These are phyloP conservation scores for Lentinula lateritia DNA, from an alignment of 768 basidiomycete species.

Conservation along the genomic window DNA sequence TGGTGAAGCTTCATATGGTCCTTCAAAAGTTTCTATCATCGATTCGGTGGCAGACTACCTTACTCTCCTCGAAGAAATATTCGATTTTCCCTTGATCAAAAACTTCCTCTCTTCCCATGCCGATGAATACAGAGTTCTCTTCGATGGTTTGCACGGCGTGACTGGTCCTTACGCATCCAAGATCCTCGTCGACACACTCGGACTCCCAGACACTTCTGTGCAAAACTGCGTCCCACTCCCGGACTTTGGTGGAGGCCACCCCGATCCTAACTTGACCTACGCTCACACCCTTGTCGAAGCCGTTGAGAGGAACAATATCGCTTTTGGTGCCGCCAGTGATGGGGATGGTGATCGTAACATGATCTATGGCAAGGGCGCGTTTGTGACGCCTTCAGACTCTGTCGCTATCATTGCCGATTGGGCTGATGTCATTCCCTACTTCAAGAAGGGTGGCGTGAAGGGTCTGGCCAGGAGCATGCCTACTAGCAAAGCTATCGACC, in stretches of 20 bases:
- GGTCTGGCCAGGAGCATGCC: conserved; percentile 98
- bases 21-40: conserved; percentile 82
- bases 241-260: conserved; percentile 97
- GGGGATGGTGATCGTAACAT: conserved; percentile 99
- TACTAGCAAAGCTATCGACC: conserved; percentile 93
- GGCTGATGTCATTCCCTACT: conserved; percentile 90
- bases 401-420: conserved; percentile 99
- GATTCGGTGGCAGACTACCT: conserved; percentile 92
- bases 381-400: conserved; percentile 96
- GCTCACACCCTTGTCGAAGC: conserved; percentile 90
- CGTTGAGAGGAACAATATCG: conserved; percentile 81
- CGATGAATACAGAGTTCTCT: conserved; percentile 76
- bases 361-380: conserved; percentile 98
- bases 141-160: conserved; percentile 95
- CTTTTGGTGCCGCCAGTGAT: conserved; percentile 94
- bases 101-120: conserved; percentile 71
- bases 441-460: conserved; percentile 86
- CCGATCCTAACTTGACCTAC: conserved; percentile 97
- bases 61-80: conserved; percentile 77
- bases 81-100: conserved; percentile 92
- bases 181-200: conserved; percentile 79
- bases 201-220: conserved; percentile 70
- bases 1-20: conserved; percentile 76
- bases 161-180: conserved; percentile 94
- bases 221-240: conserved; percentile 91